Conservation (phyloP, 1,139 yeast genomes). For the Saccharomycopsis hybrid region DNA sequence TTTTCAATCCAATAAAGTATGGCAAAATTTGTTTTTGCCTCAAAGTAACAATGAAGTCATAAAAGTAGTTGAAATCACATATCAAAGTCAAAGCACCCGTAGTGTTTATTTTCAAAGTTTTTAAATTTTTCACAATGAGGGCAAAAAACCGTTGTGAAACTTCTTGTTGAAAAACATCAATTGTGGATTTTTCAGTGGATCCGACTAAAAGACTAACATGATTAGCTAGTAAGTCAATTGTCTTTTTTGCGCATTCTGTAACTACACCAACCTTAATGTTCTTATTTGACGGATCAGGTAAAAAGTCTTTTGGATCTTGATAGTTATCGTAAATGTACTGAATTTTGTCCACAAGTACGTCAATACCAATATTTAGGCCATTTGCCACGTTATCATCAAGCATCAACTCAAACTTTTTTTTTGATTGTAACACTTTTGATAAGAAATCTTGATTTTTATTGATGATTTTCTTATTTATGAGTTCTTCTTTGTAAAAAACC, state of each 20-base stretch:
- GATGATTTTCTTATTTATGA: slow-evolving; percentile 54
- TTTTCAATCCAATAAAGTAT: slow-evolving; percentile 73
- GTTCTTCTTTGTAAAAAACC: slow-evolving; percentile 83
- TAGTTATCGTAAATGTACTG: slow-evolving; percentile 44
- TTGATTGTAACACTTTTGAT: slow-evolving; percentile 73
- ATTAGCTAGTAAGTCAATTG: slow-evolving; percentile 56
- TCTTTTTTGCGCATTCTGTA: slow-evolving; percentile 62
- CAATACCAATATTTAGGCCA: slow-evolving; percentile 86
- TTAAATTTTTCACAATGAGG: slow-evolving; percentile 66
- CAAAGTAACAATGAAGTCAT: slow-evolving; percentile 61
- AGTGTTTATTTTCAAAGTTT: slow-evolving; percentile 62
- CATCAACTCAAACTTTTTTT: slow-evolving; percentile 70
- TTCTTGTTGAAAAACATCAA: slow-evolving; percentile 92
- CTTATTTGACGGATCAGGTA: slow-evolving; percentile 32
- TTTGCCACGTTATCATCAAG: slow-evolving; percentile 88
- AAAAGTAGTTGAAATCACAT: slow-evolving; percentile 67
- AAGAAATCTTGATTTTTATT: slow-evolving; percentile 70
- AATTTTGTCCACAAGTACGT: slow-evolving; percentile 75
- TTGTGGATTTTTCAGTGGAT: slow-evolving; percentile 78
- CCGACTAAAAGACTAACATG: slow-evolving; percentile 74
- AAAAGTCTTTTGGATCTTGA: slow-evolving; percentile 49
- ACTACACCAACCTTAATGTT: slow-evolving; percentile 34
- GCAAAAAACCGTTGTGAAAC: slow-evolving; percentile 83
- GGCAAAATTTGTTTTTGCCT: slow-evolving; percentile 68
- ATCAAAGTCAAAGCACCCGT: slow-evolving; percentile 78